phyloP scores from a whole-genome alignment of 2,329 filamentous ascomycete species.

The Aaosphaeria pasadenensis region DNA sequence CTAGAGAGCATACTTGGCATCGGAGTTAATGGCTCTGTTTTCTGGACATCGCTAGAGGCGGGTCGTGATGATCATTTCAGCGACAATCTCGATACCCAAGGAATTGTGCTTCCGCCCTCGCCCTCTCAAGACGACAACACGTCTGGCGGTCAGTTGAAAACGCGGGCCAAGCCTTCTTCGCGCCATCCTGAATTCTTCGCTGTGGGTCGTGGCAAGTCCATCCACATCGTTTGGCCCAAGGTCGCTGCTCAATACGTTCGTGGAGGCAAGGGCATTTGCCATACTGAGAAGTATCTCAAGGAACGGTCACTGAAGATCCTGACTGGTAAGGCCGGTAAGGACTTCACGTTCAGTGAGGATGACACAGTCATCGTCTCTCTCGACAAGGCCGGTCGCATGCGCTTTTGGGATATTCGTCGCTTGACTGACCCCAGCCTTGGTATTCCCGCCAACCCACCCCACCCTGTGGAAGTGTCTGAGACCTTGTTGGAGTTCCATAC shows the following conservation, averaged over 20 bases:
- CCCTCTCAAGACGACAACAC: constrained; percentile 84
- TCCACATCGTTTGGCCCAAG: constrained; percentile 75
- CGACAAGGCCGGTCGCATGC: constrained; percentile 93
- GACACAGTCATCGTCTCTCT: constrained; percentile 91
- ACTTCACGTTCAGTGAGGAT: constrained; percentile 96
- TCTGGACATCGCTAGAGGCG: constrained; percentile 74
- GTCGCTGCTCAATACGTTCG: constrained; percentile 54
- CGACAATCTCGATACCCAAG: constrained; percentile 80
- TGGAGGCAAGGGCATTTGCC: constrained; percentile 59
- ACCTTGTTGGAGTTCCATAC: constrained; percentile 85
- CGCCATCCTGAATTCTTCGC: constrained; percentile 92
- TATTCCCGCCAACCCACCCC: constrained; percentile 40
- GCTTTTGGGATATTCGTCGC: constrained; percentile 95
- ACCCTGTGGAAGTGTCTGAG: constrained; percentile 72
- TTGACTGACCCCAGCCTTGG: constrained; percentile 56
- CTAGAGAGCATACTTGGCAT: constrained; percentile 83
- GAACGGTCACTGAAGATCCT: constrained; percentile 91
- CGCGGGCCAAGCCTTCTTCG: constrained; percentile 84
- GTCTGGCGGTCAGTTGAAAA: constrained; percentile 91
- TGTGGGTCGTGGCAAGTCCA: constrained; percentile 91
- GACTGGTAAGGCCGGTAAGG: constrained; percentile 96
- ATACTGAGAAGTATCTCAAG: constrained; percentile 82
- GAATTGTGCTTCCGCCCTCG: constrained; percentile 85
- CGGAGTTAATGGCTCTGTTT: constrained; percentile 92
- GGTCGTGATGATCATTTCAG: constrained; percentile 56